Percentiles rank a stretch among this genome's conserved stretches.
Evolutionary conservation across 164 flowering plant genomes (phyloP).

Genomic region (Brasenia schreberi): DNA sequence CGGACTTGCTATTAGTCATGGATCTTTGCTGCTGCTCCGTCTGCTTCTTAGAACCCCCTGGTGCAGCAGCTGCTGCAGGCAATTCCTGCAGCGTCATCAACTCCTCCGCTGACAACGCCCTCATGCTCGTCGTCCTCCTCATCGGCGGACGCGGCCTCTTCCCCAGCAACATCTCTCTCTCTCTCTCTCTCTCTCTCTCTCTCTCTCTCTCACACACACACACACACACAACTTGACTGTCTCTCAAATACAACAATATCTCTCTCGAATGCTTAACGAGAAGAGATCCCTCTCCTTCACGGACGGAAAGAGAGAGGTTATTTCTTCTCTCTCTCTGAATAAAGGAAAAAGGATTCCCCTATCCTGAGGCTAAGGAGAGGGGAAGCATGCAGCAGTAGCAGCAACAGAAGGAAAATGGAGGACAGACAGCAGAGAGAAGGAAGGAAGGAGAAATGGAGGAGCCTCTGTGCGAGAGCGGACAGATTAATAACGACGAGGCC

Average conservation of each 20-base stretch:
- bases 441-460: conserved; percentile 16
- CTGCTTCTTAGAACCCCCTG: conserved; percentile 8
- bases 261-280: too few relatives aligned
- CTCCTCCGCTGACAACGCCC: conserved; percentile 25
- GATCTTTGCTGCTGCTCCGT: not conserved
- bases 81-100: not conserved
- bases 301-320: too few relatives aligned
- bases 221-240: not conserved
- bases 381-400: not conserved
- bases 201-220: not conserved
- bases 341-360: not conserved
- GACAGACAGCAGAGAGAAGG: conserved; percentile 6
- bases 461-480: conserved; percentile 9
- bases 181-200: not conserved
- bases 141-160: conserved; percentile 49
- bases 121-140: conserved; percentile 58
- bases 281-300: too few relatives aligned
- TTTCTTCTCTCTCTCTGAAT: not conserved
- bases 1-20: not conserved
- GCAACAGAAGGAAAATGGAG: not conserved
- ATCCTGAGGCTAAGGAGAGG: not conserved
- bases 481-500: conserved; percentile 1
- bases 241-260: not conserved
- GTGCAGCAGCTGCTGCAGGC: not conserved
- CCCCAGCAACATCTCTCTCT: conserved; percentile 37